Evolutionary conservation across 495 filamentous ascomycete genomes (phyloP), one percentile per base, ranked within the genome.

Genomic region (Hypoxylon trugodes): DNA sequence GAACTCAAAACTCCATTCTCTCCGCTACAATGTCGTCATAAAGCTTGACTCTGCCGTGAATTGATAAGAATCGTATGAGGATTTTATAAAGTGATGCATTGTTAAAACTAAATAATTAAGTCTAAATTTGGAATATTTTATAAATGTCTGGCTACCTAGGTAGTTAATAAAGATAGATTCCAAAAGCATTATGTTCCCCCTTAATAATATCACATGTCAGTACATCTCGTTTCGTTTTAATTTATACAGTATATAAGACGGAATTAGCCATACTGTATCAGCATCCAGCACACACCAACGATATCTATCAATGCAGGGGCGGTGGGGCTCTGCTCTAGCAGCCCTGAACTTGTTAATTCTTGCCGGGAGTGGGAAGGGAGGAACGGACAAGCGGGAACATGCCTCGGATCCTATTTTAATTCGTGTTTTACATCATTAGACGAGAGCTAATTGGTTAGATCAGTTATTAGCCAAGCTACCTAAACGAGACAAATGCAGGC

Each of bases 11-110:
- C 33, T 53, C 62, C 52, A 57, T 61, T 42, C 51, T 19, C 25
- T 66, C 57, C 63, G 56, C 50, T 56, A 61, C 57, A 57, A 66
- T 66, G 57, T 58, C 57, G 46, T 61, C 57, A 61, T 47, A 16
- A 42, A 6, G 10, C 24, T 33, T 24, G 6, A 30, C 25, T 37
- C 37, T 26, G 25, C 19, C n/a, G n/a, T n/a, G n/a, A n/a, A n/a
- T n/a, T n/a, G n/a, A n/a, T n/a, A n/a, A n/a, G n/a, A n/a, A n/a
- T n/a, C n/a, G n/a, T n/a, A n/a, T n/a, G n/a, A n/a, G n/a, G n/a
- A n/a, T n/a, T n/a, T n/a, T n/a, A n/a, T n/a, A n/a, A n/a, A n/a
- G n/a, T n/a, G n/a, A n/a, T n/a, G n/a, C n/a, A n/a, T n/a, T n/a
- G 28, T 10, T 30, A 30, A 5, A 30, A 28, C 24, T 48, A n/a